Conservation (phyloP, 371 early-diverging fungal genomes). For the Mucor mucedo region DNA sequence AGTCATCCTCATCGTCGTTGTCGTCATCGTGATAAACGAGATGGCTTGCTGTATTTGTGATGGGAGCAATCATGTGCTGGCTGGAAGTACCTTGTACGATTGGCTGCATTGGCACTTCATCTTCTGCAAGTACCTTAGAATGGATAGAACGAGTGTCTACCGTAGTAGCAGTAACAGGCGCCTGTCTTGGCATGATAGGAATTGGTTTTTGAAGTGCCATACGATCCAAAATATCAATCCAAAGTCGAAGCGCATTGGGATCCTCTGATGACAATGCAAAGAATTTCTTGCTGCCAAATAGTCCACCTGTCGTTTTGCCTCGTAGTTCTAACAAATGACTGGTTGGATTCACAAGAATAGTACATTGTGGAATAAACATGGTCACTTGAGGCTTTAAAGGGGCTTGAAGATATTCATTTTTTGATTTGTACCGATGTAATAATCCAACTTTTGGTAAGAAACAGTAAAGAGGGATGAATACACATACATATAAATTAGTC, state of each 20-base stretch:
- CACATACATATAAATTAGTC: background rate
- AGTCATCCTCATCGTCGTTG: slow-evolving; percentile 2
- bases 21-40: background rate
- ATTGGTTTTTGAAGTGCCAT: slow-evolving; percentile 21
- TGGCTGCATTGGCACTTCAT: slow-evolving; percentile 7
- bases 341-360: slow-evolving; percentile 7
- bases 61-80: background rate
- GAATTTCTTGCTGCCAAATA: slow-evolving; percentile 16
- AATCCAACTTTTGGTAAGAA: slow-evolving; percentile 14
- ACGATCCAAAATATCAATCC: slow-evolving; percentile 14
- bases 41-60: slow-evolving; percentile 6
- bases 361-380: slow-evolving; percentile 26
- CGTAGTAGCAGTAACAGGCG: background rate
- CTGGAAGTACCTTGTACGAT: slow-evolving; percentile 5
- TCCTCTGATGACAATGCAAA: slow-evolving; percentile 20
- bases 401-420: slow-evolving; percentile 7
- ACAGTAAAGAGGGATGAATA: background rate
- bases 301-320: slow-evolving; percentile 15
- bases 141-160: slow-evolving; percentile 13
- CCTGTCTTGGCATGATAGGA: background rate
- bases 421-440: slow-evolving; percentile 22
- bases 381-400: slow-evolving; percentile 22
- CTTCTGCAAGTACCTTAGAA: slow-evolving; percentile 17
- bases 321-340: slow-evolving; percentile 18
- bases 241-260: background rate